These are phyloP conservation scores for Pluteus cervinus DNA, from an alignment of 768 basidiomycete genomes.

Conservation along the genomic window DNA sequence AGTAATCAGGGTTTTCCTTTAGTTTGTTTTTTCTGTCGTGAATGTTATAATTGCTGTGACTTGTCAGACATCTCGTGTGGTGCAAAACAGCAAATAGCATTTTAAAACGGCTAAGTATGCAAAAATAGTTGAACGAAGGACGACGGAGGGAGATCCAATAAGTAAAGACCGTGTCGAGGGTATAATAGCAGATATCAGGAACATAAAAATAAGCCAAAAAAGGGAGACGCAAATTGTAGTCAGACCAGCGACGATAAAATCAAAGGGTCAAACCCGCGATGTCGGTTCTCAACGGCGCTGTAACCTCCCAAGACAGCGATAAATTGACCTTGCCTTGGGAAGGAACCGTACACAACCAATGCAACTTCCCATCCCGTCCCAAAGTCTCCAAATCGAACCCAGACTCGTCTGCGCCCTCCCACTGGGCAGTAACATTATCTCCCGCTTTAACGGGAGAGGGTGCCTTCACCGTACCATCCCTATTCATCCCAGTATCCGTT, in stretches of 20 bases:
- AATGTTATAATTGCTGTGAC: neutral
- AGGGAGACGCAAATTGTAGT: too few relatives aligned
- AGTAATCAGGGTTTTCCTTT: slow-evolving; percentile 26
- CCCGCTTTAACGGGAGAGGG: slow-evolving; percentile 14
- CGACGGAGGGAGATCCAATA: too few relatives aligned
- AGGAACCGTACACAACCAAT: slow-evolving; percentile 26
- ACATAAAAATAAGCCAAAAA: too few relatives aligned
- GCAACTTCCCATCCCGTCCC: slow-evolving; percentile 28
- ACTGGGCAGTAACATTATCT: slow-evolving; percentile 21
- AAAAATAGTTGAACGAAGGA: too few relatives aligned
- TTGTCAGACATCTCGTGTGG: too few relatives aligned
- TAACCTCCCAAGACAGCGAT: slow-evolving; percentile 28
- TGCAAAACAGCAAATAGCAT: too few relatives aligned
- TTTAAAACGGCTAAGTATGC: too few relatives aligned
- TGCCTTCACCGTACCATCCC: slow-evolving; percentile 1
- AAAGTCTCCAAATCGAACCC: slow-evolving; percentile 18
- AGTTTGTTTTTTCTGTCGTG: neutral
- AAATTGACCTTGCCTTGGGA: slow-evolving; percentile 24
- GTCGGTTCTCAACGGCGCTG: slow-evolving; percentile 14
- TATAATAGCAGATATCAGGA: too few relatives aligned
- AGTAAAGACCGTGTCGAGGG: too few relatives aligned
- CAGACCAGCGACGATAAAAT: too few relatives aligned
- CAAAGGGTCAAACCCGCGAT: neutral
- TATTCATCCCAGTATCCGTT: too few relatives aligned
- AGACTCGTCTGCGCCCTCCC: slow-evolving; percentile 27